Evolutionary conservation across 1,284 basidiomycete genomes (phyloP), one percentile per base, ranked within the genome.

Genomic region (Ustilago nuda): DNA sequence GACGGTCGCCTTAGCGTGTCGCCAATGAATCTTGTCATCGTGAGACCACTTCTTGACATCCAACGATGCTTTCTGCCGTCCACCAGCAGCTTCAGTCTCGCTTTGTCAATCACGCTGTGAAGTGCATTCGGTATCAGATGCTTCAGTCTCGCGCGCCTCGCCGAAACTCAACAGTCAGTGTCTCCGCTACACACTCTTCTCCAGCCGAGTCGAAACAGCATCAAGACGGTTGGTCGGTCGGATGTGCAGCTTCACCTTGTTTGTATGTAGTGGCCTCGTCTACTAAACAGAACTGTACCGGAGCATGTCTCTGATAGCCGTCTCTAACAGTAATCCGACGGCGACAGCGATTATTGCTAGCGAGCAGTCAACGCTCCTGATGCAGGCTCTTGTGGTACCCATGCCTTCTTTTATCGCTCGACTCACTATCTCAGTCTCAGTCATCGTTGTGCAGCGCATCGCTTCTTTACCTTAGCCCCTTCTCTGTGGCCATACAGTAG

Each of bases 211-310:
- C 2, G 19, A 15, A 45, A 3, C 43, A 45, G 43, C n/a, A 19
- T 8, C 19, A 11, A 8, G n/a, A 19, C 13, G 11, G 4, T 45
- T 50, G 48, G 48, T 50, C 41, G 39, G 50, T 23, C 58, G 55
- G 55, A 63, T 51, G 57, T 63, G 61, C 61, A 57, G 19, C 55
- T n/a, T 13, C 9, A 45, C 32, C 36, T 63, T 57, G 61, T 56
- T 57, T 57, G 61, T 48, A 8, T 30, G 23, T 27, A 27, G 23
- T 27, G 2, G 23, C 23, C 23, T 27, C 23, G 23, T 27, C 23
- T 27, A 27, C 3, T 3, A 3, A 27, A 27, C 23, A 3, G 23
- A 27, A 27, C 23, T 27, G 23, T 27, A 27, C 23, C 23, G 23
- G 23, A 27, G 23, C n/a, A 19, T n/a, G 11, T 19, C n/a, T 19